Evolutionary conservation across 2,329 filamentous ascomycete species (phyloP).

Genomic region (Stagonosporopsis cucurbitacearum): DNA sequence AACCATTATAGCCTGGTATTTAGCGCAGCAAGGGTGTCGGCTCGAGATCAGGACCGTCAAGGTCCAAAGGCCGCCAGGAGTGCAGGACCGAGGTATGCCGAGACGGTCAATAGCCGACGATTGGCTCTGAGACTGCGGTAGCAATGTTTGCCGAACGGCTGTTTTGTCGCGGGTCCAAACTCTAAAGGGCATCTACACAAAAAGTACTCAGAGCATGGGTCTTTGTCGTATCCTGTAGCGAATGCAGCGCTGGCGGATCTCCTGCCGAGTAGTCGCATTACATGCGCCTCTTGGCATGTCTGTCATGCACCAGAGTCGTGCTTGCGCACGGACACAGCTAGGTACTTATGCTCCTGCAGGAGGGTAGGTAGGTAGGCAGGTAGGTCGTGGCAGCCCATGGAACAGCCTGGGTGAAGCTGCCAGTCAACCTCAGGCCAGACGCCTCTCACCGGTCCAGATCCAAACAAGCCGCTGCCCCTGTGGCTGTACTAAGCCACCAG

Average conservation of each 20-base stretch:
- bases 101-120: conserved; percentile 1
- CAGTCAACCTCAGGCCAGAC: conserved; percentile 12
- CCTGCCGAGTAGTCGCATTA: conserved; percentile 1
- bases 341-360: neutral
- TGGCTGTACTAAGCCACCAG: conserved; percentile 9
- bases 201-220: neutral
- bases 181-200: conserved; percentile 6
- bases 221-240: conserved; percentile 1
- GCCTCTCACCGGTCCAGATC: conserved; percentile 13
- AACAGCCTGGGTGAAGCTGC: conserved; percentile 6
- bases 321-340: neutral
- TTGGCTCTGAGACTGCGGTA: neutral
- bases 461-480: neutral
- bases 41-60: neutral
- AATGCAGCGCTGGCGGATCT: conserved; percentile 4
- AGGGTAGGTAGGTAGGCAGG: no score
- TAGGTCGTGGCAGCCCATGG: neutral
- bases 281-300: neutral
- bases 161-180: conserved; percentile 11
- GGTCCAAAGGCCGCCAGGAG: neutral
- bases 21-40: neutral
- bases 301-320: neutral
- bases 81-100: conserved; percentile 4
- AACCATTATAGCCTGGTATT: conserved; percentile 5
- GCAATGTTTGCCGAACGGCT: neutral